Conservation (phyloP, 192 early-diverging fungal species). For the Funneliformis geosporum region DNA sequence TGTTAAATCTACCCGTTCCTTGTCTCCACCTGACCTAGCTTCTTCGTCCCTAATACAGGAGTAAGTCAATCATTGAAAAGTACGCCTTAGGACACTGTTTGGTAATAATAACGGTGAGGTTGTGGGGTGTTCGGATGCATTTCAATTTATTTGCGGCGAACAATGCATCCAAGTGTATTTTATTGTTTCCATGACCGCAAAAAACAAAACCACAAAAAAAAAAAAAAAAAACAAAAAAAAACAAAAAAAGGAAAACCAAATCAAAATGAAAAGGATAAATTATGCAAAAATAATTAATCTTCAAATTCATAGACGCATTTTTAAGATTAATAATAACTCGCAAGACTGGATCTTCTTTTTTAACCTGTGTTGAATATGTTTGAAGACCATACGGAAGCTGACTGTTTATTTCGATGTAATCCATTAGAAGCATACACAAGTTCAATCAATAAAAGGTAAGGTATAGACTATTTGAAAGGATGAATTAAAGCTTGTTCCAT, state of each 20-base stretch:
- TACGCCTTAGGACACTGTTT: background rate
- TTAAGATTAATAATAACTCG: background rate
- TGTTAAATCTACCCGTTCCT: background rate
- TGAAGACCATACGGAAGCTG: background rate
- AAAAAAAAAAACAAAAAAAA: background rate
- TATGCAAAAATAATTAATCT: background rate
- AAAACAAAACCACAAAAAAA: too few species aligned
- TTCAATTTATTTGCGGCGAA: background rate
- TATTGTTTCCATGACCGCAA: background rate
- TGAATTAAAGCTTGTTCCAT: background rate
- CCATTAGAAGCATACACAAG: background rate
- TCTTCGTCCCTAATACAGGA: too few species aligned
- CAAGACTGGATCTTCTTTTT: background rate
- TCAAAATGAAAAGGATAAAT: background rate
- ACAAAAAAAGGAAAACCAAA: background rate
- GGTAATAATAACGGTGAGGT: slow-evolving; percentile 1
- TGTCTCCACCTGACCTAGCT: too few species aligned
- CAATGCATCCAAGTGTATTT: background rate
- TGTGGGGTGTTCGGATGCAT: background rate
- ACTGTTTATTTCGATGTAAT: background rate
- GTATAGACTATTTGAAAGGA: background rate
- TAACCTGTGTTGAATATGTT: background rate
- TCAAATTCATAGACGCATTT: background rate
- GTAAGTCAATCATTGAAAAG: background rate
- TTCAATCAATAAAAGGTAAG: background rate